A percentile compares a stretch with the other conserved stretches of the same genome.
Evolutionary conservation across 139 green algal species (phyloP).

Genomic region (Astrephomene gubernaculifera): DNA sequence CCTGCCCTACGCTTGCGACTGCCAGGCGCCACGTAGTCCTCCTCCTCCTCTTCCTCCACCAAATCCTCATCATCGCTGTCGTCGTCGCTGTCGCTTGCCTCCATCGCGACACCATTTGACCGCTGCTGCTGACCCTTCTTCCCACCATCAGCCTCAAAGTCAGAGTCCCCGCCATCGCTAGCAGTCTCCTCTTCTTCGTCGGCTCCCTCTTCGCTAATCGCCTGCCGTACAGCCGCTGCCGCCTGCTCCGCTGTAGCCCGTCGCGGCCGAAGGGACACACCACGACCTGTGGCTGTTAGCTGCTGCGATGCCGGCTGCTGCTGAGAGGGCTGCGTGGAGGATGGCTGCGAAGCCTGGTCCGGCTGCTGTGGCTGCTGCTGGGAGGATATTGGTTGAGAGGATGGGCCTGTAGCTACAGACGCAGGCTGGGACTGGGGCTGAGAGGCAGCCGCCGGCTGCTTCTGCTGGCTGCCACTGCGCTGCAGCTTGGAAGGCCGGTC

Average conservation of each 20-base stretch:
- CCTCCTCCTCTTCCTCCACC: conserved; percentile 7
- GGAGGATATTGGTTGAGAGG: too few relatives aligned
- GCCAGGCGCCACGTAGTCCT: not conserved
- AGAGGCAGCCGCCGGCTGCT: not conserved
- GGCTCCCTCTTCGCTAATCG: not conserved
- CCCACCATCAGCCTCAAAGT: not conserved
- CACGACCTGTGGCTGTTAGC: too few relatives aligned
- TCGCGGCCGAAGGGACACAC: not conserved
- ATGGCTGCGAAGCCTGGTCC: too few relatives aligned
- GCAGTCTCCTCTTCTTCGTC: not conserved
- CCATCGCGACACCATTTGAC: not conserved
- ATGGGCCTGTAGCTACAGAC: too few relatives aligned
- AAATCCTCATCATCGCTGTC: not conserved
- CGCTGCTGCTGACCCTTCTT: not conserved
- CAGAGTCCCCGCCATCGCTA: not conserved
- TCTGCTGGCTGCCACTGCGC: not conserved
- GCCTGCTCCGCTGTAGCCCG: conserved; percentile 12
- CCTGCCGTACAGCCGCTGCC: not conserved
- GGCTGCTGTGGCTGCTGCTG: too few relatives aligned
- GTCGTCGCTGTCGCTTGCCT: not conserved
- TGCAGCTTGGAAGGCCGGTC: not conserved
- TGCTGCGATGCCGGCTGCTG: too few relatives aligned
- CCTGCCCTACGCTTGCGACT: conserved; percentile 26
- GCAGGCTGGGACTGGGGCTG: too few relatives aligned
- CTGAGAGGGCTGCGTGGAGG: too few relatives aligned